Evolutionary conservation across 345 rosid genomes (phyloP).

Genomic region (Citrus sp.): DNA sequence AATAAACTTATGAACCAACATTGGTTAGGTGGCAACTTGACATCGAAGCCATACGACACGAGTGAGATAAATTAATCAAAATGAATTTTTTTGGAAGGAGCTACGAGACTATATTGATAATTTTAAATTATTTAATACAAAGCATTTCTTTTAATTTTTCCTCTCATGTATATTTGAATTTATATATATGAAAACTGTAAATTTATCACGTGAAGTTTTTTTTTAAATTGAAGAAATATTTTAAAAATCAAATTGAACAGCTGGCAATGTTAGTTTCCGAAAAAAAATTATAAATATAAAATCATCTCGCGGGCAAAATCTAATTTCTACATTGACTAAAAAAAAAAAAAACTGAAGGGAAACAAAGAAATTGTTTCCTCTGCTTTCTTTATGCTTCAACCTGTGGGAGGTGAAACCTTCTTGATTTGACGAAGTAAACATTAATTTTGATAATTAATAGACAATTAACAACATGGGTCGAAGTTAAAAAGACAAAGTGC

Average conservation of each 20-base stretch:
- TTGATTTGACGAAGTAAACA: constrained; percentile 6
- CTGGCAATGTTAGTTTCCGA: not conserved
- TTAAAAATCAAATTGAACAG: not conserved
- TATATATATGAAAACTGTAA: not conserved
- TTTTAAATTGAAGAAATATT: not conserved
- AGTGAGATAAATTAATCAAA: no score
- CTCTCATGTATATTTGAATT: no score
- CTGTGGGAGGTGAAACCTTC: constrained; percentile 1
- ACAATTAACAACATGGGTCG: not conserved
- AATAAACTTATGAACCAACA: not conserved
- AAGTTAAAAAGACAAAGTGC: not conserved
- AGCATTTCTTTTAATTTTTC: no score
- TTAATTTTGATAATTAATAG: not conserved
- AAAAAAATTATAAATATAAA: not conserved
- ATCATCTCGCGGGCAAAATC: constrained; percentile 9
- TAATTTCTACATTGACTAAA: not conserved
- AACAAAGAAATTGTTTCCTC: not conserved
- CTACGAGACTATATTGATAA: no score
- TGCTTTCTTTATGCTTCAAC: not conserved
- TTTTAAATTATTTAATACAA: no score
- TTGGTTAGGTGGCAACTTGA: not conserved
- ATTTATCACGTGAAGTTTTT: not conserved
- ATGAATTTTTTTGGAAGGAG: no score
- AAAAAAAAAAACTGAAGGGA: not conserved
- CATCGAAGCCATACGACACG: not conserved